A percentile compares a stretch with the other conserved stretches of the same genome.
These are phyloP conservation scores for Fusarium circinatum DNA, from an alignment of 2,329 filamentous ascomycete species.

Conservation along the genomic window DNA sequence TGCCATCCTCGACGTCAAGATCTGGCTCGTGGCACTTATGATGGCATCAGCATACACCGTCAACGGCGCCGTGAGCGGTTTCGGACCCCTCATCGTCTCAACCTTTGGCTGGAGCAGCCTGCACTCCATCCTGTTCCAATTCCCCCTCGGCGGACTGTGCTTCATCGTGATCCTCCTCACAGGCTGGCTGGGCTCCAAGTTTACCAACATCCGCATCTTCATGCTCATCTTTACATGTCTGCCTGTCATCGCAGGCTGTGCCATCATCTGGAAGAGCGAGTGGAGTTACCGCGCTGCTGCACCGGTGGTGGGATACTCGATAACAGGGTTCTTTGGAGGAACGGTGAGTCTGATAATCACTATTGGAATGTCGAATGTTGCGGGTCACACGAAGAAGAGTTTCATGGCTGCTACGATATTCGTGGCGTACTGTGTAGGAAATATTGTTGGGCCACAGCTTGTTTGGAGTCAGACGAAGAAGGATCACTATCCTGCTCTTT, in stretches of 20 bases:
- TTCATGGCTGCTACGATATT: slow-evolving; percentile 80
- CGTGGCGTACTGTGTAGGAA: slow-evolving; percentile 78
- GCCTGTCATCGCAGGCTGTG: slow-evolving; percentile 78
- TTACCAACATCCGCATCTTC: slow-evolving; percentile 71
- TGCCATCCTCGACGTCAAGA: slow-evolving; percentile 66
- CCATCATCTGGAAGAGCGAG: slow-evolving; percentile 76
- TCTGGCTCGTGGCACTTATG: slow-evolving; percentile 73
- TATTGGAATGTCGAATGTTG: slow-evolving; percentile 72
- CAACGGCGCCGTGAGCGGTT: slow-evolving; percentile 76
- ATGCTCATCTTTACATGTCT: slow-evolving; percentile 74
- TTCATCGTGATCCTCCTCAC: slow-evolving; percentile 73
- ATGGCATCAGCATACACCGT: slow-evolving; percentile 78
- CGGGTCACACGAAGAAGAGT: slow-evolving; percentile 81
- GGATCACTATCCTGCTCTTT: slow-evolving; percentile 76
- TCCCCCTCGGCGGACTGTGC: slow-evolving; percentile 77
- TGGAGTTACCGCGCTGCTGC: slow-evolving; percentile 73
- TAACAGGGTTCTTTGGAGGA: slow-evolving; percentile 78
- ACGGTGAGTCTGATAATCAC: slow-evolving; percentile 70
- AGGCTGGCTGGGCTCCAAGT: slow-evolving; percentile 69
- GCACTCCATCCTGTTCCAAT: slow-evolving; percentile 77
- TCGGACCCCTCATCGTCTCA: slow-evolving; percentile 76
- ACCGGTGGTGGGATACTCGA: slow-evolving; percentile 76
- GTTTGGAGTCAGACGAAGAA: slow-evolving; percentile 73
- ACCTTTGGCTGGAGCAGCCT: slow-evolving; percentile 75
- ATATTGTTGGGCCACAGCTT: slow-evolving; percentile 80